Percentiles rank a stretch among this genome's conserved stretches.
Conservation (phyloP, 495 filamentous ascomycete species). For the Penicillium desertorum region DNA sequence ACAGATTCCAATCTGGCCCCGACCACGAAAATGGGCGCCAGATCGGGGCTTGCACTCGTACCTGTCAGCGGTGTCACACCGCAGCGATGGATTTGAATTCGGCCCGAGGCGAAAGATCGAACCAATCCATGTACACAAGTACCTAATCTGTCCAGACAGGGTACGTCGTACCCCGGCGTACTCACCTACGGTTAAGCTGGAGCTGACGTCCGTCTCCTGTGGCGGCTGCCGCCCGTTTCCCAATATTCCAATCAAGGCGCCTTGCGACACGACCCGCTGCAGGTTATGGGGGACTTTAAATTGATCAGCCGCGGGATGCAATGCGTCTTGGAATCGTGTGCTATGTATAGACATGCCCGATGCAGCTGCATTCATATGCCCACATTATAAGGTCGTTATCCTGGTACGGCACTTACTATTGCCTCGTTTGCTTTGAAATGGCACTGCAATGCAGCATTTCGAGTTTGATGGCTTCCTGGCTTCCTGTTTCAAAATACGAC, state of each 20-base stretch:
- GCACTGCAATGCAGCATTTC: background rate
- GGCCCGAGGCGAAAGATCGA: conserved; percentile 21
- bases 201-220: conserved; percentile 17
- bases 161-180: background rate
- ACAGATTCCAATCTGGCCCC: conserved; percentile 22
- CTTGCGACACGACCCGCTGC: conserved; percentile 10
- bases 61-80: conserved; percentile 30
- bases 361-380: background rate
- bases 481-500: conserved; percentile 2
- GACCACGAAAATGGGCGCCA: conserved; percentile 17
- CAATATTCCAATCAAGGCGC: conserved; percentile 2
- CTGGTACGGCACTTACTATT: background rate
- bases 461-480: background rate
- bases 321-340: background rate
- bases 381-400: background rate
- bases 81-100: conserved; percentile 23
- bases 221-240: conserved; percentile 4
- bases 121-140: conserved; percentile 10
- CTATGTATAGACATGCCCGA: background rate
- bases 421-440: background rate
- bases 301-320: conserved; percentile 16
- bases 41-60: conserved; percentile 22
- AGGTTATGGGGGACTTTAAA: conserved; percentile 12
- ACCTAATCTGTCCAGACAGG: background rate
- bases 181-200: conserved; percentile 3